phyloP scores from a whole-genome alignment of 225 moss, liverwort and hornwort genomes.

The Physcomitrellopsis africana region DNA sequence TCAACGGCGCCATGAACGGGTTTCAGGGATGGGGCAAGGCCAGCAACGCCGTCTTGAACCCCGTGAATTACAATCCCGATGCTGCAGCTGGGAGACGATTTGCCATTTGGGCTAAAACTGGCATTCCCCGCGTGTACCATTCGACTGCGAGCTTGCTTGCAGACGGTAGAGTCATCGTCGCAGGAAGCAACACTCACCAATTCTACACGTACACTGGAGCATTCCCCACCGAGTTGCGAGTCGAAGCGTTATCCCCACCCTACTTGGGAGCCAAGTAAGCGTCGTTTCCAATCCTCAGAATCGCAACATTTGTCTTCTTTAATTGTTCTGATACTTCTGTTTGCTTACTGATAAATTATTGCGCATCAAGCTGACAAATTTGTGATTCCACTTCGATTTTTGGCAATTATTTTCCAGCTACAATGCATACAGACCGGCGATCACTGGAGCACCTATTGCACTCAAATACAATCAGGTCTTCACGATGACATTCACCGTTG shows the following conservation, averaged over 20 bases:
- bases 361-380: background rate
- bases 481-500: conserved; percentile 21
- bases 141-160: conserved; percentile 30
- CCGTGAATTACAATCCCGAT: conserved; percentile 43
- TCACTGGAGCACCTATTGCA: conserved; percentile 1
- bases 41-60: conserved; percentile 47
- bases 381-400: background rate
- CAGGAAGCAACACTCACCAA: conserved; percentile 50
- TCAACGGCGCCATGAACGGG: conserved; percentile 72
- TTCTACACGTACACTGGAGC: conserved; percentile 42
- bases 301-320: too few species aligned
- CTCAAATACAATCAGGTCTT: conserved; percentile 36
- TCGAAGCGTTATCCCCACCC: conserved; percentile 45
- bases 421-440: conserved; percentile 27
- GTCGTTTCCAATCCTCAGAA: background rate
- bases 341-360: background rate
- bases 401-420: conserved; percentile 20
- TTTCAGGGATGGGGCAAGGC: conserved; percentile 65
- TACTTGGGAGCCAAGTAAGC: conserved; percentile 33
- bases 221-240: conserved; percentile 46
- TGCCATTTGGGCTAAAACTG: background rate
- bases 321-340: too few species aligned
- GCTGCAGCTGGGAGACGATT: conserved; percentile 25
- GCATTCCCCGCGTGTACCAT: conserved; percentile 47
- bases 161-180: conserved; percentile 41